Percentiles rank a stretch among this genome's conserved stretches.
phyloP scores from a whole-genome alignment of 108 stramenopile species.

The Pseudonitzschia multiseries region DNA sequence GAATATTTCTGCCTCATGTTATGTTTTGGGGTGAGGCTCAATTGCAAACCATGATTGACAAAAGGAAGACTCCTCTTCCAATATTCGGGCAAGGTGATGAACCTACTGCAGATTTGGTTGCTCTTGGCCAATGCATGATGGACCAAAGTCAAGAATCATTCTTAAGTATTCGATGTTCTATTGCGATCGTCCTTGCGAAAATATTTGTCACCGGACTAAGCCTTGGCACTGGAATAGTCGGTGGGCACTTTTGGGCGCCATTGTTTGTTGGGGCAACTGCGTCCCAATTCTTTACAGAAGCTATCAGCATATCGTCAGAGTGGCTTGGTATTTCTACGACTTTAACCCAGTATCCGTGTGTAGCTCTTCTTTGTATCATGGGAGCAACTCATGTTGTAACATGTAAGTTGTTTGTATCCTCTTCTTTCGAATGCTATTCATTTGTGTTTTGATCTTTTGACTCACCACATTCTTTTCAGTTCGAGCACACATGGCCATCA shows the following conservation, averaged over 20 bases:
- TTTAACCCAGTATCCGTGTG: conserved; percentile 52
- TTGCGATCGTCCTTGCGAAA: conserved; percentile 41
- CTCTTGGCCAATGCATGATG: conserved; percentile 49
- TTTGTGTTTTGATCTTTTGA: not conserved
- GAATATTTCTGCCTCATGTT: conserved; percentile 55
- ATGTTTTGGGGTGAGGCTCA: conserved; percentile 74
- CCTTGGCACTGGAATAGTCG: conserved; percentile 58
- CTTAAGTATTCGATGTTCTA: conserved; percentile 44
- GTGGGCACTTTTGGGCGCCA: conserved; percentile 69
- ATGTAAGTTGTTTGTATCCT: conserved; percentile 22
- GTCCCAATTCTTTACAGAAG: conserved; percentile 48
- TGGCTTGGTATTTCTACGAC: conserved; percentile 28
- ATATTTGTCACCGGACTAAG: conserved; percentile 53
- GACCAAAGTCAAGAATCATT: conserved; percentile 38
- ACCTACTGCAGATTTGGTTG: conserved; percentile 40
- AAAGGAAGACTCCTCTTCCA: conserved; percentile 60
- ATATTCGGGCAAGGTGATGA: conserved; percentile 52
- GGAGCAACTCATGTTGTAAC: conserved; percentile 54
- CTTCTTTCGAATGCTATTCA: not conserved
- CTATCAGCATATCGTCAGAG: conserved; percentile 12
- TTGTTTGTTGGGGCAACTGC: conserved; percentile 55
- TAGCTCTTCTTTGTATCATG: conserved; percentile 61
- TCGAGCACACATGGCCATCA: conserved; percentile 59
- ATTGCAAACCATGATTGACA: conserved; percentile 65
- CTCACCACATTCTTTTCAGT: conserved; percentile 24